Conservation (phyloP, 2,329 filamentous ascomycete species). For the Xylariaceae sp. region DNA sequence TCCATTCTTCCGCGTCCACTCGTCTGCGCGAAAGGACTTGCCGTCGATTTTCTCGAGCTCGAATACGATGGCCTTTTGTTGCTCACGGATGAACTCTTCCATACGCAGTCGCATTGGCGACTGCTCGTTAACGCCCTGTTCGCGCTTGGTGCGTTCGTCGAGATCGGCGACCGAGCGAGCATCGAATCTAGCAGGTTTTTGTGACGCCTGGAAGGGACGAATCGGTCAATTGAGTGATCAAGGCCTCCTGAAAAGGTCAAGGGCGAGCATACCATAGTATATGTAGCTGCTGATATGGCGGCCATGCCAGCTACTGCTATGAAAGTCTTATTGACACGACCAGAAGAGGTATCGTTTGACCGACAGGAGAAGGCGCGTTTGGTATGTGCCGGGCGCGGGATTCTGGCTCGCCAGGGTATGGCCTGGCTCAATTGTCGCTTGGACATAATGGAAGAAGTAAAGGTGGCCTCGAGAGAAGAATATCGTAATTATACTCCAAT, state of each 20-base stretch:
- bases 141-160: slow-evolving; percentile 75
- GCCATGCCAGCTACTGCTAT: slow-evolving; percentile 14
- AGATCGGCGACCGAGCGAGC: slow-evolving; percentile 74
- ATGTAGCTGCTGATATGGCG: slow-evolving; percentile 16
- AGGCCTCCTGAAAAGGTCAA: neutral
- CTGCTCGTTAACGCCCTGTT: slow-evolving; percentile 66
- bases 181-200: slow-evolving; percentile 49
- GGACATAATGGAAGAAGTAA: slow-evolving; percentile 14
- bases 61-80: slow-evolving; percentile 82
- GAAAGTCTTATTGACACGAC: slow-evolving; percentile 10
- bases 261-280: slow-evolving; percentile 19
- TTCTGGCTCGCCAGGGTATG: slow-evolving; percentile 15
- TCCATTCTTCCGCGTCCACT: slow-evolving; percentile 82
- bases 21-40: slow-evolving; percentile 74
- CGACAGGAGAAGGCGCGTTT: slow-evolving; percentile 17
- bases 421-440: slow-evolving; percentile 19
- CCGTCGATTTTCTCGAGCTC: slow-evolving; percentile 83
- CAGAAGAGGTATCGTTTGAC: slow-evolving; percentile 13
- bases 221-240: slow-evolving; percentile 15
- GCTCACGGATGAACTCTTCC: slow-evolving; percentile 92
- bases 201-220: slow-evolving; percentile 32
- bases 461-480: too few species aligned
- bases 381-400: slow-evolving; percentile 9
- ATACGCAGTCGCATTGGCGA: slow-evolving; percentile 97
- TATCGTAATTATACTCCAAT: too few species aligned